Conservation (phyloP, 495 filamentous ascomycete species). For the Aspergillus ostianus region DNA sequence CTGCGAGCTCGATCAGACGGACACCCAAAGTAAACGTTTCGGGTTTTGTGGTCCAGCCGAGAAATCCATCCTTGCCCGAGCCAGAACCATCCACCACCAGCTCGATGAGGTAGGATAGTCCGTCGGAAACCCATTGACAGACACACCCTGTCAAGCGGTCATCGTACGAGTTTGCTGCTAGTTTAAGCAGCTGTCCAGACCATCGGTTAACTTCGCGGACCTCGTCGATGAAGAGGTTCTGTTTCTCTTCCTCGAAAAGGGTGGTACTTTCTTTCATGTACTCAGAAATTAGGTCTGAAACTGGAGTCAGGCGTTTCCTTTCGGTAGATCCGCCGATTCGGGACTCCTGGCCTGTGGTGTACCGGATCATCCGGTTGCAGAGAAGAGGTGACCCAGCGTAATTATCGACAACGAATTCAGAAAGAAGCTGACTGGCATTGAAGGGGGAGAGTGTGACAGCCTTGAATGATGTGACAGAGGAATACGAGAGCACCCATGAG, state of each 20-base stretch:
- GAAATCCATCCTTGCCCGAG: constrained; percentile 52
- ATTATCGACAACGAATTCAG: constrained; percentile 37
- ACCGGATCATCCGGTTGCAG: constrained; percentile 26
- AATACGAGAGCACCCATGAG: constrained; percentile 44
- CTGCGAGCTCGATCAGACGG: constrained; percentile 45
- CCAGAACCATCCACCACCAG: constrained; percentile 23
- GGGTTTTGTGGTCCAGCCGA: constrained; percentile 73
- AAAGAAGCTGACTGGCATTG: constrained; percentile 47
- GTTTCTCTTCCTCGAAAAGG: constrained; percentile 84
- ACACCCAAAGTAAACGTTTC: constrained; percentile 68
- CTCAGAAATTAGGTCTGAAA: constrained; percentile 45
- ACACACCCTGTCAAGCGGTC: constrained; percentile 30
- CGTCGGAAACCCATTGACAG: constrained; percentile 55
- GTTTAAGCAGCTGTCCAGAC: constrained; percentile 45
- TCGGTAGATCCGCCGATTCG: constrained; percentile 24
- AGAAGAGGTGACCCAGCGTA: constrained; percentile 39
- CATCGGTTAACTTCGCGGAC: constrained; percentile 67
- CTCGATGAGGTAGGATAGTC: constrained; percentile 48
- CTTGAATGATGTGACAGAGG: constrained; percentile 28
- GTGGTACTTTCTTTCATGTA: constrained; percentile 62
- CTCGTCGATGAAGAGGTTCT: constrained; percentile 85
- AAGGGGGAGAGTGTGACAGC: constrained; percentile 40
- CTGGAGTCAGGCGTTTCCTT: constrained; percentile 24
- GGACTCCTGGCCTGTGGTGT: constrained; percentile 28
- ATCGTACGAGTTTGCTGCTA: constrained; percentile 27